A percentile compares a stretch with the other conserved stretches of the same genome.
Evolutionary conservation across 148 eudicot species (phyloP).

Genomic region (Rhododendron simsii): DNA sequence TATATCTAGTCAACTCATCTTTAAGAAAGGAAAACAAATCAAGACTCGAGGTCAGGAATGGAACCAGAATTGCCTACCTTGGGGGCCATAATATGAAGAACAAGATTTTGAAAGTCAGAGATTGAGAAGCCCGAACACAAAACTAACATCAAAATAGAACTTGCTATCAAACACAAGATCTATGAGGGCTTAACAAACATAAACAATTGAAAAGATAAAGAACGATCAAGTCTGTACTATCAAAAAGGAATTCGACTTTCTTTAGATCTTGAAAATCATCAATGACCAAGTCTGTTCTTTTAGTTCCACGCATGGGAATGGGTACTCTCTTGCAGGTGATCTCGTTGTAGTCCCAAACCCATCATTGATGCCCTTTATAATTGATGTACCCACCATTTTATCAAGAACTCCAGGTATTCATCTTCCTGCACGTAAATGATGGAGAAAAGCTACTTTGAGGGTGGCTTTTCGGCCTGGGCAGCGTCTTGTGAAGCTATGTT

Average conservation of each 20-base stretch:
- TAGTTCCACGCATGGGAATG: neutral
- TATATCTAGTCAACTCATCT: neutral
- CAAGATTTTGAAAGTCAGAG: neutral
- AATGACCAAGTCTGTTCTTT: neutral
- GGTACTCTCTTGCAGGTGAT: neutral
- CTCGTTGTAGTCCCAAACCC: neutral
- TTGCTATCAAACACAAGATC: neutral
- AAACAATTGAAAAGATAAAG: neutral
- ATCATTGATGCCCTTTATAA: neutral
- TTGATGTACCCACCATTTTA: neutral
- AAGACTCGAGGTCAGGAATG: neutral
- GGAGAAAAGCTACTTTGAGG: neutral
- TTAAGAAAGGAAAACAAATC: neutral
- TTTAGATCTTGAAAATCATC: neutral
- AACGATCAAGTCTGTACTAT: neutral
- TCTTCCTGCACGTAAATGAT: neutral
- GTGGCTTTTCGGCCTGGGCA: neutral
- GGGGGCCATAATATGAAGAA: neutral
- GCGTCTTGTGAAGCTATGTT: neutral
- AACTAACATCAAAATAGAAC: neutral
- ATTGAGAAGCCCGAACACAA: neutral
- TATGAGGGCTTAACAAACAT: neutral
- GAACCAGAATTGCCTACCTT: neutral
- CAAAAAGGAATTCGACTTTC: neutral
- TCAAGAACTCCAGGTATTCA: neutral